Base-by-base conservation (phyloP, 306 rosid species). In the Adenanthera pavonina region DNA sequence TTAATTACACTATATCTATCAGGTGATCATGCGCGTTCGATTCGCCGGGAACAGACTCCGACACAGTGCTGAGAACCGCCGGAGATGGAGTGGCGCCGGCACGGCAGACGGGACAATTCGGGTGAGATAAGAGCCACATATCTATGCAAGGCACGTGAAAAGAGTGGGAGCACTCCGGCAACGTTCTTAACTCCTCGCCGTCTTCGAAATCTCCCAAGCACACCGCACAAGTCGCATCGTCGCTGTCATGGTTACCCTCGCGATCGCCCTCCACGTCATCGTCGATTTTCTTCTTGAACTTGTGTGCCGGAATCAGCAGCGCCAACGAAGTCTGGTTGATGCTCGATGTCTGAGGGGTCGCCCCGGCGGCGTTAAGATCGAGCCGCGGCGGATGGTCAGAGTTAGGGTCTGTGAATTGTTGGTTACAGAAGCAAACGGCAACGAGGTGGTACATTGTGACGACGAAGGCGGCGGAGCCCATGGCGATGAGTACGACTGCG, bases 71-170 rank as follows among this genome's bases (percentile, higher is more conserved):
- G 2, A 17, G 43, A 16, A 57, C 16, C n/a, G 51, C 66, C 33
- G 76, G 70, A 0, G 81, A 53, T 0, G 85, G 85, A 1, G 81
- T 52, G 44, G 90, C 87, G 8, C 46, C 68, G 57, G 91, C 84
- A 0, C 93, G 88, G 48, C 94, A 94, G 5, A 90, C 47, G 1
- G 92, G 97, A 49, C 97, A 93, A 68, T 79, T 90, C 2, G 83
- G 67, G 43, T 90, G 92, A 0, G 84, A 89, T 64, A 47, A n/a
- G 4, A 93, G 92, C 97, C 97, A 93, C 90, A 41, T 77, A 40
- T 93, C 97, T 3, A 93, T 90, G 80, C 94, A 93, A 0, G 86
- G 8, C 0, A 78, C 87, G 20, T 93, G 97, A 64, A 89, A 93
- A 12, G 88, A 80, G 88, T 93, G 97, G 83, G 66, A 17, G 76